Conservation (phyloP, 2,329 filamentous ascomycete genomes). For the Plenodomus lindquistii region DNA sequence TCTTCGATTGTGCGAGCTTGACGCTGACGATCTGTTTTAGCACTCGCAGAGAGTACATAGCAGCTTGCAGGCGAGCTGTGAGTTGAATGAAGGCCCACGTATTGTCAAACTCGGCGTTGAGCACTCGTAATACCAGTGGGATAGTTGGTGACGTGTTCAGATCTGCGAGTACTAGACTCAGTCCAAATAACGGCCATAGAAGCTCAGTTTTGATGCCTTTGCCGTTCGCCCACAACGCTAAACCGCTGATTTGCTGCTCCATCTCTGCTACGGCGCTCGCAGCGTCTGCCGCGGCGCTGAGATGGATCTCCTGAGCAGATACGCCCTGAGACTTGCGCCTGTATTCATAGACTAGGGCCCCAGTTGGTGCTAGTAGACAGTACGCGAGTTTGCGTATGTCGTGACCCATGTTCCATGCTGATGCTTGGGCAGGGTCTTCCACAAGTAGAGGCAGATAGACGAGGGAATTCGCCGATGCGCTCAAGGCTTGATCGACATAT, state of each 20-base stretch:
- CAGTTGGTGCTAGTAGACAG: conserved; percentile 32
- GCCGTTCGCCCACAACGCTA: conserved; percentile 20
- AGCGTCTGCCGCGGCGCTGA: conserved; percentile 10
- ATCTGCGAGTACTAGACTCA: conserved; percentile 25
- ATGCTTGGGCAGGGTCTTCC: conserved; percentile 49
- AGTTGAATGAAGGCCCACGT: conserved; percentile 48
- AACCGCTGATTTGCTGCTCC: conserved; percentile 13
- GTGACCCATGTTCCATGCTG: conserved; percentile 48
- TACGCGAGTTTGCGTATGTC: conserved; percentile 46
- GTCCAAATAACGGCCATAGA: conserved; percentile 31
- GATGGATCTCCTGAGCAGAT: conserved; percentile 19
- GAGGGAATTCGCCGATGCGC: conserved; percentile 15
- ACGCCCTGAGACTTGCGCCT: conserved; percentile 42
- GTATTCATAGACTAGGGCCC: conserved; percentile 40
- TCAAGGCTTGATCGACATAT: conserved; percentile 28
- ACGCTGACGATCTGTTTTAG: conserved; percentile 43
- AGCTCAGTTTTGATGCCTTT: conserved; percentile 13
- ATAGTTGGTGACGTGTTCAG: conserved; percentile 25
- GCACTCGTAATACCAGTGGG: conserved; percentile 14
- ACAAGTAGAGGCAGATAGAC: conserved; percentile 69
- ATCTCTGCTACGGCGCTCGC: conserved; percentile 9
- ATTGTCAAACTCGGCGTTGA: conserved; percentile 38
- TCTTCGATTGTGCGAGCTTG: conserved; percentile 15
- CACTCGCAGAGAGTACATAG: conserved; percentile 49
- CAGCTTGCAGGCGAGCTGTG: conserved; percentile 46